Conservation (phyloP, 2,329 filamentous ascomycete genomes). For the Colletotrichum ledebouriae region DNA sequence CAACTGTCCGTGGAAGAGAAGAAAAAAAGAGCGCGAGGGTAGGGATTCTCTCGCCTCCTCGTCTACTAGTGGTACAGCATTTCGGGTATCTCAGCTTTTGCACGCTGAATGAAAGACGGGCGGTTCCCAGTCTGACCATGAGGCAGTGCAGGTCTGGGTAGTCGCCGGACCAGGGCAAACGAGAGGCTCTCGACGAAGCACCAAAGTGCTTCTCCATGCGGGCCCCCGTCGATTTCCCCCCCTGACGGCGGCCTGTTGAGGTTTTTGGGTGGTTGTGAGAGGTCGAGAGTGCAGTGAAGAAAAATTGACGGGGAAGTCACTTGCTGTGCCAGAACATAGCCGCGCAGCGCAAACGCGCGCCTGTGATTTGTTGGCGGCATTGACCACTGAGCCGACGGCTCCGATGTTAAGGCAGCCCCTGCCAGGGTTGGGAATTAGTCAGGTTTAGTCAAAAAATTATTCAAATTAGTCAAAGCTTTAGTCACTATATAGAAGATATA, state of each 20-base stretch:
- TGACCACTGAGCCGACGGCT: neutral
- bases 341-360: constrained; percentile 41
- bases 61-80: constrained; percentile 1
- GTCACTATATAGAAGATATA: too few relatives aligned
- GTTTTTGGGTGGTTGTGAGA: constrained; percentile 14
- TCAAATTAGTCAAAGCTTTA: too few relatives aligned
- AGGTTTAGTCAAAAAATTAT: too few relatives aligned
- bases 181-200: constrained; percentile 52
- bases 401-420: neutral
- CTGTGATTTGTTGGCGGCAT: constrained; percentile 37
- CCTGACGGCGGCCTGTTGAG: neutral
- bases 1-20: neutral
- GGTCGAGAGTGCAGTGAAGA: constrained; percentile 28
- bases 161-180: constrained; percentile 44
- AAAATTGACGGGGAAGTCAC: neutral
- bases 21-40: too few relatives aligned
- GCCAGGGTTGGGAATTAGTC: too few relatives aligned
- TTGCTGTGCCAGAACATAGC: constrained; percentile 34
- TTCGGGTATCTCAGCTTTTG: neutral
- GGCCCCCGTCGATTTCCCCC: neutral
- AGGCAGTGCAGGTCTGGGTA: constrained; percentile 50
- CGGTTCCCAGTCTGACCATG: constrained; percentile 36
- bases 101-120: constrained; percentile 17
- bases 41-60: too few relatives aligned
- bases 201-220: constrained; percentile 44